A percentile compares a stretch with the other conserved stretches of the same genome.
These are phyloP conservation scores for Coemansia aciculifera DNA, from an alignment of 192 early-diverging fungal genomes.

Conservation along the genomic window DNA sequence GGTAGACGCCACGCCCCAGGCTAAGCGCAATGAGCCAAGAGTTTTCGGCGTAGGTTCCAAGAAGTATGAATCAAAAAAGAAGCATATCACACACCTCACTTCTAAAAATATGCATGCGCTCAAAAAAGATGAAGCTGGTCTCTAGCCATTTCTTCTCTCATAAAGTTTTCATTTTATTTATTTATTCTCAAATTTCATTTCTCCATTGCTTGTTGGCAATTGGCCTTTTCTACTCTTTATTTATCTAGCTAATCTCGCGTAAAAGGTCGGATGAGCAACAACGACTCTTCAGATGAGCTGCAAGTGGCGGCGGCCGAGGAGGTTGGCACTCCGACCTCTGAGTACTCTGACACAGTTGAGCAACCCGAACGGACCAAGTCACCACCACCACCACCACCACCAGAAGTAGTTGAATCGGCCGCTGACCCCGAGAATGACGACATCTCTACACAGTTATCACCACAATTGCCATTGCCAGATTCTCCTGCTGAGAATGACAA, in stretches of 20 bases:
- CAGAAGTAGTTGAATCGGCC: not conserved
- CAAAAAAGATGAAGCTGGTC: not conserved
- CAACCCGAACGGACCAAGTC: not conserved
- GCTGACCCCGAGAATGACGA: not conserved
- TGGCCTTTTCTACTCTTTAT: not conserved
- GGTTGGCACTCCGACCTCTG: constrained; percentile 2
- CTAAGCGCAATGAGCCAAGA: not conserved
- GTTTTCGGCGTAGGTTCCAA: not conserved
- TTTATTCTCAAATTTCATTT: not conserved
- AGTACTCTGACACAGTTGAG: constrained; percentile 16
- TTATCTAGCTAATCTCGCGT: not conserved
- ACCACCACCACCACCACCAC: not conserved
- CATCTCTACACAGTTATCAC: too few relatives aligned
- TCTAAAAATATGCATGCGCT: not conserved
- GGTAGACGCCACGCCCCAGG: constrained; percentile 39
- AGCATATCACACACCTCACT: not conserved
- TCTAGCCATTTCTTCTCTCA: not conserved
- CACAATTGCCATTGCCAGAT: not conserved
- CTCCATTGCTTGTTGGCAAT: not conserved
- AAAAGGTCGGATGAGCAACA: not conserved
- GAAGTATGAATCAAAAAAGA: not conserved
- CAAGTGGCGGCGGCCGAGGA: not conserved
- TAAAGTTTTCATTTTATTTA: not conserved
- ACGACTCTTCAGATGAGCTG: not conserved
- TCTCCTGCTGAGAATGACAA: not conserved